Base-by-base conservation (phyloP, 108 stramenopile genomes). In the Aurantiochytrium sp. region DNA sequence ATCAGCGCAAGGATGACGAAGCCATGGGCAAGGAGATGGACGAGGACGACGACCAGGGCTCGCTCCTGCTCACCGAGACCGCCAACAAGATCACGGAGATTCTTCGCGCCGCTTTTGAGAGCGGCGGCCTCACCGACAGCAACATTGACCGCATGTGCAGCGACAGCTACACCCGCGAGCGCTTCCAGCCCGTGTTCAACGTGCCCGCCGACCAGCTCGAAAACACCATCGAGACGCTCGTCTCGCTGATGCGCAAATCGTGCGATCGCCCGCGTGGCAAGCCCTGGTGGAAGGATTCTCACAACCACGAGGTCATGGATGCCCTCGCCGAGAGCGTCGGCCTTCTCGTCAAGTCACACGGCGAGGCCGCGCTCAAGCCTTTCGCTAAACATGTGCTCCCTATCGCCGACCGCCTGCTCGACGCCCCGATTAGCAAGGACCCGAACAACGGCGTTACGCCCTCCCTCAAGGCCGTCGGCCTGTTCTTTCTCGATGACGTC, bases 11-110 rank as follows among this genome's bases (percentile, higher is more conserved):
- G 73, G 45, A 41, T 15, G 45, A 41, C 36, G 21, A 48, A 12
- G 42, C 21, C 24, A 81, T 81, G 73, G 73, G 73, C 3, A 81
- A 81, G 73, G 73, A 81, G 39, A 48, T 81, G 39, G 73, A 81
- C 12, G 73, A 81, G 73, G 73, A 81, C 24, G 45, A 48, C 21
- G 73, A 81, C 3, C 45, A 41, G 17, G 12, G 42, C 42, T 48
- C 39, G 42, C 39, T 41, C 73, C 42, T 81, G n/a, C 45, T 81
- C 42, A 81, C 45, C 73, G 45, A 6, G 12, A 48, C 42, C 24
- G 39, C 73, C 8, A 81, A 48, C 73, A 6, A 81, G 73, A 41
- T 81, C 24, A 48, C 45, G 12, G 39, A 81, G 42, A 81, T 81
- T 3, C 73, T 81, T 24, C 39, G 73, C n/a, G 39, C 73, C 12